A percentile compares a stretch with the other conserved stretches of the same genome.
Conservation (phyloP, 2,329 filamentous ascomycete genomes). For the Cladophialophora bantiana region DNA sequence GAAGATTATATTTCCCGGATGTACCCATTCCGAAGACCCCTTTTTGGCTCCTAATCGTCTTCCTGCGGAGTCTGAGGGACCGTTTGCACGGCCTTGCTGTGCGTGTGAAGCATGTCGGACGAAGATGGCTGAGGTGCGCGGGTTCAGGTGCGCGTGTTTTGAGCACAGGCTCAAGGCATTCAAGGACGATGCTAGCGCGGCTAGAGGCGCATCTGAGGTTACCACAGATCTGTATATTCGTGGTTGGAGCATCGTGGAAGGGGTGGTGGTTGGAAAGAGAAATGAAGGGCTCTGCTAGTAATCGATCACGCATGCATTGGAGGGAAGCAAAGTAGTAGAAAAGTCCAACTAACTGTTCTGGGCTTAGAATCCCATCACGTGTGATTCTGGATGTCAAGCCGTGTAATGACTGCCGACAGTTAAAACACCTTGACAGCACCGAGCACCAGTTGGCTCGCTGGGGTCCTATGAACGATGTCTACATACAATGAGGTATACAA, state of each 20-base stretch:
- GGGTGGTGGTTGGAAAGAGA: background rate
- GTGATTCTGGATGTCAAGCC: no score
- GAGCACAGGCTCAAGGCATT: constrained; percentile 44
- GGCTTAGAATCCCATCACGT: no score
- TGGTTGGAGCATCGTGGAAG: constrained; percentile 51
- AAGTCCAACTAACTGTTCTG: background rate
- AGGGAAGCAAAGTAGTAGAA: constrained; percentile 5
- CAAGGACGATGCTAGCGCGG: constrained; percentile 42
- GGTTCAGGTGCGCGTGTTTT: constrained; percentile 43
- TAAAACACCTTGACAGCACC: no score
- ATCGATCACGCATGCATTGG: background rate
- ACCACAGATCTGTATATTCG: constrained; percentile 50
- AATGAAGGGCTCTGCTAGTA: background rate
- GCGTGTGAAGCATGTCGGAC: constrained; percentile 69
- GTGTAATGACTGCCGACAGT: no score
- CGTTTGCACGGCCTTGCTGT: constrained; percentile 72
- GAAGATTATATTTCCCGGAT: constrained; percentile 97
- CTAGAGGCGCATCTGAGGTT: constrained; percentile 49
- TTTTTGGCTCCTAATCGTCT: constrained; percentile 97
- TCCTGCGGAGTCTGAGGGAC: constrained; percentile 72
- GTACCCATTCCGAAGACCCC: constrained; percentile 88
- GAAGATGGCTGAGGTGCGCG: constrained; percentile 46
- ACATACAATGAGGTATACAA: no score
- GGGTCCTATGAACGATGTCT: no score
- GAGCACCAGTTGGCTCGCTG: no score